Evolutionary conservation across 2,329 filamentous ascomycete genomes (phyloP).

Genomic region (Calycina herbarum): DNA sequence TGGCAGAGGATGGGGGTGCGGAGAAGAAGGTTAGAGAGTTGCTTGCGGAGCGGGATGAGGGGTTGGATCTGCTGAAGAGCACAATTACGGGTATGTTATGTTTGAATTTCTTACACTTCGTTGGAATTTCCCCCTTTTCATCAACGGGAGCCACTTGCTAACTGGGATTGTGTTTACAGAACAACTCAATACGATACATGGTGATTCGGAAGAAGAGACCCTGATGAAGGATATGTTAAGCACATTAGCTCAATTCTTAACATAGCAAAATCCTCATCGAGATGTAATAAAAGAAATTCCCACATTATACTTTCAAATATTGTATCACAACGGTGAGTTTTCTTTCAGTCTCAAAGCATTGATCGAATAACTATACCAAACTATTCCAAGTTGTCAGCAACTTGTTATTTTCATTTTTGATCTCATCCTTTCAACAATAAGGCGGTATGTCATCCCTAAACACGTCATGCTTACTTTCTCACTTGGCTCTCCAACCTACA

Average conservation of each 20-base stretch:
- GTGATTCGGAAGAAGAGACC: slow-evolving; percentile 52
- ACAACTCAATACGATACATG: slow-evolving; percentile 60
- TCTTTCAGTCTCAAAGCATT: neutral
- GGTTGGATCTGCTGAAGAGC: slow-evolving; percentile 58
- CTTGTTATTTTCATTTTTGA: too few species aligned
- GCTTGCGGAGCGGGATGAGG: slow-evolving; percentile 68
- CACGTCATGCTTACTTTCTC: too few species aligned
- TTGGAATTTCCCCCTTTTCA: neutral
- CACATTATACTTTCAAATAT: neutral
- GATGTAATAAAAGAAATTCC: neutral
- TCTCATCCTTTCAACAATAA: too few species aligned
- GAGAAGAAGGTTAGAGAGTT: slow-evolving; percentile 61
- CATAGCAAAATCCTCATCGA: slow-evolving; percentile 19
- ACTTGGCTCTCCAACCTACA: too few species aligned
- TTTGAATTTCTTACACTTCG: neutral
- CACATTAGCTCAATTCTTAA: slow-evolving; percentile 54
- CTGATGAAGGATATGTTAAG: slow-evolving; percentile 64
- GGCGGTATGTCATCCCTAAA: too few species aligned
- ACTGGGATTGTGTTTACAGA: slow-evolving; percentile 40
- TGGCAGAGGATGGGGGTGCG: slow-evolving; percentile 83
- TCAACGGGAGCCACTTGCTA: neutral
- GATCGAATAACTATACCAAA: neutral
- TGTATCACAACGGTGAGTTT: neutral
- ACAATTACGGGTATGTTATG: slow-evolving; percentile 61
- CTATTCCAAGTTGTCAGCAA: too few species aligned